These are phyloP conservation scores for Yueomyces sp. DNA, from an alignment of 1,139 yeast species.

Conservation along the genomic window DNA sequence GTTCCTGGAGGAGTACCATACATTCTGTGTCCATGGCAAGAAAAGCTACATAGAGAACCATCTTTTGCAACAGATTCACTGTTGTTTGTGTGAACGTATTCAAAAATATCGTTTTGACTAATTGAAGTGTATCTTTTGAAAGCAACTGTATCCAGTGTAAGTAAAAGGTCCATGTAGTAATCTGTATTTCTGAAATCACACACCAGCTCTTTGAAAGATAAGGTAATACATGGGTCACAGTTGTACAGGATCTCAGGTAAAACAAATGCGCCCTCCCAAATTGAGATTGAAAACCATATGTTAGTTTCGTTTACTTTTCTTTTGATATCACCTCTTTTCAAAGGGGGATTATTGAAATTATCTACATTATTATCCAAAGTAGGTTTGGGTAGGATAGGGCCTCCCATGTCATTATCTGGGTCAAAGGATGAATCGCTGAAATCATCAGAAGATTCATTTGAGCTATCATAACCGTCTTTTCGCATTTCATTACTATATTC, in stretches of 20 bases:
- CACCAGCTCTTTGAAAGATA: constrained; percentile 55
- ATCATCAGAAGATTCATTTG: neutral
- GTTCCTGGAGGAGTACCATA: constrained; percentile 86
- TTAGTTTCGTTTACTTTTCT: constrained; percentile 66
- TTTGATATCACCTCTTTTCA: constrained; percentile 24
- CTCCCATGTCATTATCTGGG: neutral
- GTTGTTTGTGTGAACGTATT: constrained; percentile 20
- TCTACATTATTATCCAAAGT: neutral
- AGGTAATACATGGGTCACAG: constrained; percentile 45
- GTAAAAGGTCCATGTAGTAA: constrained; percentile 79
- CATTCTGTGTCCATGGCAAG: constrained; percentile 77
- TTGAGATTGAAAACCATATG: constrained; percentile 56
- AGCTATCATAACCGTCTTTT: neutral
- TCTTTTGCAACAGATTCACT: constrained; percentile 6
- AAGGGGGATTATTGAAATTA: constrained; percentile 3
- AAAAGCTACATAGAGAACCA: constrained; percentile 32
- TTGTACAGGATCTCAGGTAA: constrained; percentile 67
- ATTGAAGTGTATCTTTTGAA: constrained; percentile 26
- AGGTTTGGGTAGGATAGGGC: neutral
- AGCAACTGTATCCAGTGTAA: constrained; percentile 16
- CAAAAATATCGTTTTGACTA: constrained; percentile 40
- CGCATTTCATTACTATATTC: constrained; percentile 40
- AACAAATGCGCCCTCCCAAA: constrained; percentile 55
- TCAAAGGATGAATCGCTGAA: constrained; percentile 1
- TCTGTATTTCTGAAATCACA: constrained; percentile 79